Conservation (phyloP, 1,139 yeast species). For the Fermentozyma sake region DNA sequence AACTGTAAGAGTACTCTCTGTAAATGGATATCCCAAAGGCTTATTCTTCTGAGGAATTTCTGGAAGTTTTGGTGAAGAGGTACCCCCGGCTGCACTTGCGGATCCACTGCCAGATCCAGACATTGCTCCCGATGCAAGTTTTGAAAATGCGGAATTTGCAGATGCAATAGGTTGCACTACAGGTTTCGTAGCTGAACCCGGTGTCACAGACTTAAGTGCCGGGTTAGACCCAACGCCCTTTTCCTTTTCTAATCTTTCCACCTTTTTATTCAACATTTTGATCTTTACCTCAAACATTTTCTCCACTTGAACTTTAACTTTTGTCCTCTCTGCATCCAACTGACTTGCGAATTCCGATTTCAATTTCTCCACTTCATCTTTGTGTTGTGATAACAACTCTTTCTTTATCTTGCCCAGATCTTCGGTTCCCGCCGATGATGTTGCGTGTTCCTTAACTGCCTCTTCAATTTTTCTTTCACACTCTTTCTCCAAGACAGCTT, state of each 20-base stretch:
- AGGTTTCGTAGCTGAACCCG: conserved; percentile 4
- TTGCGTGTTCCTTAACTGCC: not conserved
- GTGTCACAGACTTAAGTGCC: conserved; percentile 2
- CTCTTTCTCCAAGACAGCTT: conserved; percentile 17
- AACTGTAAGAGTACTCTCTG: conserved; percentile 31
- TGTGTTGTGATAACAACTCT: conserved; percentile 13
- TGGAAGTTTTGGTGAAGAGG: too few species aligned
- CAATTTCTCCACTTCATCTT: conserved; percentile 21
- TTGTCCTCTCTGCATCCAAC: conserved; percentile 28
- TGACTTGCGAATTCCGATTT: conserved; percentile 24
- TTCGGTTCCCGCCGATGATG: not conserved
- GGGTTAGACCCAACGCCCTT: too few species aligned
- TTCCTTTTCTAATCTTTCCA: conserved; percentile 30
- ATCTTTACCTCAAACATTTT: conserved; percentile 40
- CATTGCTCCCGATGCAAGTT: too few species aligned
- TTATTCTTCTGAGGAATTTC: conserved; percentile 5
- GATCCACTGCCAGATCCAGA: too few species aligned
- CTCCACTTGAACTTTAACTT: conserved; percentile 29
- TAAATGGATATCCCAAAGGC: conserved; percentile 20
- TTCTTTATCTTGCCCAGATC: conserved; percentile 3
- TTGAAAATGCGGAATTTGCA: too few species aligned
- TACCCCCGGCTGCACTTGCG: too few species aligned
- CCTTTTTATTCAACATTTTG: conserved; percentile 40
- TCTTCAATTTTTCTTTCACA: conserved; percentile 10
- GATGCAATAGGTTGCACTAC: not conserved